phyloP scores from a whole-genome alignment of 2,329 filamentous ascomycete species.

The Trichoderma koningii region DNA sequence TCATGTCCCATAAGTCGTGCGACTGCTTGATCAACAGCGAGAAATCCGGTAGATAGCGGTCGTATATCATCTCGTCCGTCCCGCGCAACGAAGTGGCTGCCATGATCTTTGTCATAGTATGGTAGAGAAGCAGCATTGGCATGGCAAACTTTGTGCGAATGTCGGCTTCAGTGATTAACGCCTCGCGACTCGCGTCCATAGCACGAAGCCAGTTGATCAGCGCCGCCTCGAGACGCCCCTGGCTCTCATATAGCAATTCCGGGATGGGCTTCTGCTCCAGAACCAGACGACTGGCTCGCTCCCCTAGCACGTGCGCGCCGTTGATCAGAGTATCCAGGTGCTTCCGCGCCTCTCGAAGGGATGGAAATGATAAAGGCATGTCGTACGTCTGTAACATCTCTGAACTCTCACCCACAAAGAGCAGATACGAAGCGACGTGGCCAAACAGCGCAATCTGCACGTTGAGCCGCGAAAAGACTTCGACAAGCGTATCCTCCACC shows the following conservation, averaged over 20 bases:
- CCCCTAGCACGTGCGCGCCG: background rate
- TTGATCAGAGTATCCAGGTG: conserved; percentile 23
- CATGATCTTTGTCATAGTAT: conserved; percentile 27
- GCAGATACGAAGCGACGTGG: conserved; percentile 32
- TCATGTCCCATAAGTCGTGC: conserved; percentile 1
- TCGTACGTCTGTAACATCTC: conserved; percentile 28
- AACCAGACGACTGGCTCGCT: conserved; percentile 1
- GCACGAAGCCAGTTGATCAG: conserved; percentile 6
- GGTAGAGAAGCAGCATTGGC: conserved; percentile 22
- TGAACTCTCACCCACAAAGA: conserved; percentile 16
- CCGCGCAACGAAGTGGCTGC: conserved; percentile 21
- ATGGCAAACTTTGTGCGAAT: conserved; percentile 2
- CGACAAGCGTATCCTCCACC: conserved; percentile 30
- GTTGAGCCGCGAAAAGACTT: conserved; percentile 35
- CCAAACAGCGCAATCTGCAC: conserved; percentile 37
- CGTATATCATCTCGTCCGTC: conserved; percentile 25
- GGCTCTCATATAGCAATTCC: background rate
- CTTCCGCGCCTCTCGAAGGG: conserved; percentile 12
- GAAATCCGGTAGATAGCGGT: conserved; percentile 8
- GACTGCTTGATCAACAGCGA: conserved; percentile 16
- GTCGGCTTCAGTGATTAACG: background rate
- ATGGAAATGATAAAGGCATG: conserved; percentile 15
- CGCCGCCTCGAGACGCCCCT: conserved; percentile 7
- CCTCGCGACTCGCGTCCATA: conserved; percentile 5
- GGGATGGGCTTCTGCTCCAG: background rate